phyloP scores from a whole-genome alignment of 139 green algal species.

The Chlorella sp. region DNA sequence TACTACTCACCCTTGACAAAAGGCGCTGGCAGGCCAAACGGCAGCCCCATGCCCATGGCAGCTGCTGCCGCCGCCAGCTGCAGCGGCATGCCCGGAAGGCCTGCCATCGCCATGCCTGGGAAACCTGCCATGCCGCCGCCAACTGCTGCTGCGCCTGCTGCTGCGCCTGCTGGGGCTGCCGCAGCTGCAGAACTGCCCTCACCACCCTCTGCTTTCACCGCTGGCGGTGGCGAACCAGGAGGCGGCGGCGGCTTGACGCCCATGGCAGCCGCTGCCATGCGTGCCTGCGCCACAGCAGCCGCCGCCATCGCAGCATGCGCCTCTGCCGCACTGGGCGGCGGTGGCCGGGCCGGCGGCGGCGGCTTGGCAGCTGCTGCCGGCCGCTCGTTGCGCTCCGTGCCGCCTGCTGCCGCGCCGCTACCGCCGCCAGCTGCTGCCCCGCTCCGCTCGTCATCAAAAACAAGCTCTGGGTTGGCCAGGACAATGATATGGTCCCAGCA shows the following conservation, averaged over 20 bases:
- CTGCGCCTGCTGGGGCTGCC: neutral
- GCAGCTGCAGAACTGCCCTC: neutral
- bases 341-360: neutral
- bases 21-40: neutral
- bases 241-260: neutral
- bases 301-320: neutral
- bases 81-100: neutral
- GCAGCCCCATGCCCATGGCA: neutral
- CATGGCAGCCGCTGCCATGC: neutral
- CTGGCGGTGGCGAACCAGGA: neutral
- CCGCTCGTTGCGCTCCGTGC: too few relatives aligned
- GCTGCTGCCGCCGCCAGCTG: neutral
- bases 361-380: neutral
- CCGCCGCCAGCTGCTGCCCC: neutral
- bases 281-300: neutral
- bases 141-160: too few relatives aligned
- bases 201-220: neutral
- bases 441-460: constrained; percentile 21
- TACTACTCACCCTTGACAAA: neutral
- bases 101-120: neutral
- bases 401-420: neutral
- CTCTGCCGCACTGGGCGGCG: constrained; percentile 1
- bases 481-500: constrained; percentile 48
- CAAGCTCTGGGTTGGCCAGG: constrained; percentile 37
- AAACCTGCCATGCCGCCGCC: neutral